These are phyloP conservation scores for Lodderomyces beijingensis DNA, from an alignment of 1,139 yeast species.

Conservation along the genomic window DNA sequence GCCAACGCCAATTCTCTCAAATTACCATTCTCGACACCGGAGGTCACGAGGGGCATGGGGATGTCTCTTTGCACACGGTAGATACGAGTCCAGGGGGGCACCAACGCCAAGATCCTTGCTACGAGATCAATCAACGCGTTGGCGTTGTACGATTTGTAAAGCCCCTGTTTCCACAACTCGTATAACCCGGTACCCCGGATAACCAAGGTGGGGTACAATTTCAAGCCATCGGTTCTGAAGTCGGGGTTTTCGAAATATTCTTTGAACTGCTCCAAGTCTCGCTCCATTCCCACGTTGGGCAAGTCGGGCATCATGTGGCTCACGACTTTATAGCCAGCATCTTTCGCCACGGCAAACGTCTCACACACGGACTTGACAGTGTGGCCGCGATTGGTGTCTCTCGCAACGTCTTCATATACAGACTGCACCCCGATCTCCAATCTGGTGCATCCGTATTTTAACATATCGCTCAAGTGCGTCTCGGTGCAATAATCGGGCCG, in stretches of 20 bases:
- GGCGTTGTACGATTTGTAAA: conserved; percentile 91
- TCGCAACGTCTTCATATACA: conserved; percentile 95
- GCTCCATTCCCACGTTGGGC: conserved; percentile 98
- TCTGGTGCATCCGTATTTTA: conserved; percentile 93
- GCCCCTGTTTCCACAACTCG: conserved; percentile 95
- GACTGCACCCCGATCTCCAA: conserved; percentile 97
- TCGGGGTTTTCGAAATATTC: conserved; percentile 97
- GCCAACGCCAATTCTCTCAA: conserved; percentile 92
- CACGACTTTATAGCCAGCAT: conserved; percentile 96
- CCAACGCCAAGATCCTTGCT: conserved; percentile 90
- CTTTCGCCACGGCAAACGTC: conserved; percentile 92
- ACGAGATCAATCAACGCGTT: conserved; percentile 90
- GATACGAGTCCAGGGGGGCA: conserved; percentile 99
- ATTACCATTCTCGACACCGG: conserved; percentile 98
- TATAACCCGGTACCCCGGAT: conserved; percentile 97
- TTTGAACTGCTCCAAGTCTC: conserved; percentile 91
- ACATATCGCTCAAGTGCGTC: conserved; percentile 92
- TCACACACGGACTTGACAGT: conserved; percentile 95
- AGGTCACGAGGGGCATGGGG: conserved; percentile 97
- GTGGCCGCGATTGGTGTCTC: conserved; percentile 98
- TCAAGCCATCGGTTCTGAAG: conserved; percentile 94
- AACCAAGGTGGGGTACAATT: conserved; percentile 92
- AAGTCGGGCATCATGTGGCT: conserved; percentile 99
- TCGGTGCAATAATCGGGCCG: conserved; percentile 98
- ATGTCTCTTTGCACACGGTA: conserved; percentile 98